Evolutionary conservation across 345 rosid genomes (phyloP).

Genomic region (Salix purpurea): DNA sequence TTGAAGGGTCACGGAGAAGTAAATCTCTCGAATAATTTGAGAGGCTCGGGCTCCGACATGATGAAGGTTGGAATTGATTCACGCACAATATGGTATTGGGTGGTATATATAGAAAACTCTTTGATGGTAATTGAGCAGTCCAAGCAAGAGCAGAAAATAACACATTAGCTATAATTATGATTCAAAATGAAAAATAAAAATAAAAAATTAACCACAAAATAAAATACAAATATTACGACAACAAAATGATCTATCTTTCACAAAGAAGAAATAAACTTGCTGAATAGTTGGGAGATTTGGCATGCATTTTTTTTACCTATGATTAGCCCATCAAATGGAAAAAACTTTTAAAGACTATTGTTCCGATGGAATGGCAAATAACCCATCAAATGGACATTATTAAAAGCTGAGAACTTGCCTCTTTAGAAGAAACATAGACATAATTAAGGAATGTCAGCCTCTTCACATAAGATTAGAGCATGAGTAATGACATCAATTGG

Average conservation of each 20-base stretch:
- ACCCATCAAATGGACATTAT: no score
- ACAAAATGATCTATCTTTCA: neutral
- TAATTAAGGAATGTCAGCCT: constrained; percentile 65
- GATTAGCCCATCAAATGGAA: neutral
- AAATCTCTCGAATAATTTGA: neutral
- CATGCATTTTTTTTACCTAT: neutral
- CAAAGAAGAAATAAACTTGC: neutral
- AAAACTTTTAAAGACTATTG: neutral
- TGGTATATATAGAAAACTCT: neutral
- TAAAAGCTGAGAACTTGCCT: constrained; percentile 40
- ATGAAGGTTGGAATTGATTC: neutral
- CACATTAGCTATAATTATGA: neutral
- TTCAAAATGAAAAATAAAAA: neutral
- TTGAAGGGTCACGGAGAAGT: neutral
- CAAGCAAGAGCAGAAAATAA: neutral
- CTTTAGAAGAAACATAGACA: constrained; percentile 80
- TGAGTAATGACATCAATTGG: constrained; percentile 86
- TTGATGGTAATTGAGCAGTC: neutral
- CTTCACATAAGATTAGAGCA: constrained; percentile 88
- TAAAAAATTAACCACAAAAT: neutral
- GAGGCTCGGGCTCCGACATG: neutral
- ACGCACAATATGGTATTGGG: neutral
- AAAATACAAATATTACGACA: neutral
- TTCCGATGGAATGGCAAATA: neutral
- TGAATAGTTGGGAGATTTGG: neutral